A percentile compares a stretch with the other conserved stretches of the same genome.
Conservation (phyloP, 1,139 yeast genomes). For the Candida sanyaensis region DNA sequence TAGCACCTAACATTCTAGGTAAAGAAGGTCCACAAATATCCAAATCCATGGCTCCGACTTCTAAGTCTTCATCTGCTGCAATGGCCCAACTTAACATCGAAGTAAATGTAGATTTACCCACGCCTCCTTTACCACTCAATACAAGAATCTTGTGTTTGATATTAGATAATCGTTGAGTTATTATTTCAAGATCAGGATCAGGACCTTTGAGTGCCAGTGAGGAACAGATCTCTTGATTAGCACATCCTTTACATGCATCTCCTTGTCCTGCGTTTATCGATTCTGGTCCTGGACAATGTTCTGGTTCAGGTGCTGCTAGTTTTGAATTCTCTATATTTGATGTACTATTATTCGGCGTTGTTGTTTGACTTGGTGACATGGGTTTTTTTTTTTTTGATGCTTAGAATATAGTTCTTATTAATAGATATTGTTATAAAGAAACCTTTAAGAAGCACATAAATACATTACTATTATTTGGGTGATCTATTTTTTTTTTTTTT, state of each 20-base stretch:
- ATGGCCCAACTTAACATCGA: slow-evolving; percentile 95
- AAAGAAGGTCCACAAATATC: slow-evolving; percentile 98
- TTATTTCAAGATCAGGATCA: slow-evolving; percentile 88
- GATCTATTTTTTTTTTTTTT: too few relatives aligned
- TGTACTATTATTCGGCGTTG: not conserved
- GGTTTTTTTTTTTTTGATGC: too few relatives aligned
- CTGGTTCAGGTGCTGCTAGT: slow-evolving; percentile 70
- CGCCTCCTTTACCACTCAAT: slow-evolving; percentile 96
- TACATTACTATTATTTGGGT: too few relatives aligned
- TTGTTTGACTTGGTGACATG: slow-evolving; percentile 26
- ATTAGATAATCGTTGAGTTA: slow-evolving; percentile 62
- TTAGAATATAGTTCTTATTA: not conserved
- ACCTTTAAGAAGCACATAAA: too few relatives aligned
- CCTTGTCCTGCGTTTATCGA: slow-evolving; percentile 91
- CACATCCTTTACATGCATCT: slow-evolving; percentile 94
- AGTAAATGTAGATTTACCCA: slow-evolving; percentile 95
- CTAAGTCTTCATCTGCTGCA: slow-evolving; percentile 83
- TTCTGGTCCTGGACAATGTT: slow-evolving; percentile 98
- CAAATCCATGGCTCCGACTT: slow-evolving; percentile 94
- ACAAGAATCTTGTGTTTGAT: slow-evolving; percentile 85
- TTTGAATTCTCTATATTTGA: slow-evolving; percentile 20
- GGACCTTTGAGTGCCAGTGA: slow-evolving; percentile 87
- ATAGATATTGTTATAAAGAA: not conserved
- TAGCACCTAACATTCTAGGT: slow-evolving; percentile 91
- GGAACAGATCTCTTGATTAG: slow-evolving; percentile 88